Base-by-base conservation (phyloP, 805 yeast species). In the Ogataea zsoltii region DNA sequence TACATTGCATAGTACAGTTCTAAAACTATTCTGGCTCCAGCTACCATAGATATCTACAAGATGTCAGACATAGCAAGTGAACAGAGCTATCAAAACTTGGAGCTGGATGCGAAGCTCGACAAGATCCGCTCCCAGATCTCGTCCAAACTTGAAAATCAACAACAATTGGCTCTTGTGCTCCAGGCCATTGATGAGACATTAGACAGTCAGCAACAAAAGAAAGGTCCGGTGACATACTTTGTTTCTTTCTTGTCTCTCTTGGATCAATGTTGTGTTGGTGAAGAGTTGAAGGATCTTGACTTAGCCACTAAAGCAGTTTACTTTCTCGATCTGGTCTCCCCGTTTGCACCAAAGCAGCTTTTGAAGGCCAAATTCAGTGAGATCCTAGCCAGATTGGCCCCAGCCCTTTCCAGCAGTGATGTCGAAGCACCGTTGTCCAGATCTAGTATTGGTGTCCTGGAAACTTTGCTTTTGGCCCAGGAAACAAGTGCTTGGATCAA, bases 121-220 rank as follows among this genome's bases (percentile, higher is more conserved):
- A 80, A 80, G 60, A 81, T 91, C 54, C 78, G 96, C 63, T 55
- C 71, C 4, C 97, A 90, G 59, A 68, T 77, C 56, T 75, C 68
- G 50, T 88, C 96, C n/a, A 89, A 88, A 62, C 70, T 91, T 41
- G 89, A 85, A 18, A 88, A 90, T 65, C 97, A 90, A 68, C 86
- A 85, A 60, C 89, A 85, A 61, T 72, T 88, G 51, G 96, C 97
- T 7, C 68, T 88, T 21, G 83, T 92, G 45, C 74, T 94, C 39
- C 77, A 85, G 17, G 96, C 97, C 3, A 91, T 94, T 39, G 99
- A 94, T 63, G 96, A 88, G 56, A 88, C 88, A 55, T 76, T 94
- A 35, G 73, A 76, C 35, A 89, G 82, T 52, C 87, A 84, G 55
- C 72, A 75, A 35, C 79, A 79, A 41, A 74, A 75, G 38, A 74